phyloP scores from a whole-genome alignment of 352 stramenopile species.

The Phytophthora cryptogea region DNA sequence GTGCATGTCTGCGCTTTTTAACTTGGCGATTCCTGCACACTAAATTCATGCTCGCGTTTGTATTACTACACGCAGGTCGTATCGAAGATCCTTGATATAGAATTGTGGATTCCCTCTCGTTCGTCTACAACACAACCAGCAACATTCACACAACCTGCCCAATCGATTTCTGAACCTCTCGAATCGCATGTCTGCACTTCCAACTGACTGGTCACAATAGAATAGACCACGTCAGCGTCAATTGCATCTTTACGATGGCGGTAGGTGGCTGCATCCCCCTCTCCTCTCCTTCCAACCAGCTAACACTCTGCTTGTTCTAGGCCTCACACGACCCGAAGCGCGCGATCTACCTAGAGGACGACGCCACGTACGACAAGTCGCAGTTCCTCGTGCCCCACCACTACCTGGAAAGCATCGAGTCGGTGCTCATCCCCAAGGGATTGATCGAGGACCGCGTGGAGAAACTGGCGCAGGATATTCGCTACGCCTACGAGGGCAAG shows the following conservation, averaged over 20 bases:
- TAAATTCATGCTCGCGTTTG: too few species aligned
- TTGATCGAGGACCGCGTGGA: constrained; percentile 92
- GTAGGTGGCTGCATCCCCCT: neutral
- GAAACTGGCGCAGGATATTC: constrained; percentile 92
- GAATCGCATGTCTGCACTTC: neutral
- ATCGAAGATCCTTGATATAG: too few species aligned
- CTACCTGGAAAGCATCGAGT: constrained; percentile 80
- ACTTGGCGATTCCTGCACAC: too few species aligned
- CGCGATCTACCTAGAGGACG: constrained; percentile 66
- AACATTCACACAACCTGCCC: too few species aligned
- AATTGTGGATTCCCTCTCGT: too few species aligned
- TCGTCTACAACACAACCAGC: too few species aligned
- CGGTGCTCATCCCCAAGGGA: constrained; percentile 90
- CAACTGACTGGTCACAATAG: constrained; percentile 1
- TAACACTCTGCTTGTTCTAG: constrained; percentile 10
- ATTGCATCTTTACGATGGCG: constrained; percentile 3
- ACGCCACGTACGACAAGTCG: constrained; percentile 65
- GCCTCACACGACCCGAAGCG: constrained; percentile 25
- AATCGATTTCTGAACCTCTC: too few species aligned
- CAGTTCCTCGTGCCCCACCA: constrained; percentile 85
- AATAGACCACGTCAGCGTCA: constrained; percentile 4
- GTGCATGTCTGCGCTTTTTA: too few species aligned
- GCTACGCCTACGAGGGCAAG: constrained; percentile 86
- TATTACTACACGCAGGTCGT: too few species aligned
- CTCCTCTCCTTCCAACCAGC: neutral